Evolutionary conservation across 2,329 filamentous ascomycete genomes (phyloP), one percentile per base, ranked within the genome.

Genomic region (Fusarium marasasianum): DNA sequence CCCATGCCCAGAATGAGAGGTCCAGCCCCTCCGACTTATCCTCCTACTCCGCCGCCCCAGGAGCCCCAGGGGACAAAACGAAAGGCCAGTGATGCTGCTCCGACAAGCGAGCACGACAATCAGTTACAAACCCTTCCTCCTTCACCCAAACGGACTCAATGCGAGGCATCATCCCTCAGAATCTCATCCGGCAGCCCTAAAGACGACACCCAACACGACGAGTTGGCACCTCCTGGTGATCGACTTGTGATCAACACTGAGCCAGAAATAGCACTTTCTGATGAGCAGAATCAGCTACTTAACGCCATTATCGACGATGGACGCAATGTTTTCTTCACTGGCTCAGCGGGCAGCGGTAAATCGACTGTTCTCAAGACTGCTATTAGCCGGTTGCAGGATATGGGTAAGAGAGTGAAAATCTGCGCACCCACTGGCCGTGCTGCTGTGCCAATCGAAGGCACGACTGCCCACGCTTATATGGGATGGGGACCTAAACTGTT

Each of bases 391-490:
- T 26, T 26, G 24, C 4, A 26, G 24, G 24, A 26, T 5, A 26
- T 26, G 24, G 24, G 24, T 5, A 26, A 26, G 24, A 26, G 24
- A 26, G 24, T 26, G 4, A 26, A 26, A 26, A 26, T 44, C 38
- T 74, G 91, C 4, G 89, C 90, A 0, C 90, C 91, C 0, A 92
- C 90, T 0, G 90, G 90, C 7, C 85, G 86, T 8, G 88, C 90
- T 0, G 90, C 90, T 0, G 80, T 91, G 2, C 24, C 24, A 26
- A 26, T 26, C 24, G 24, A 26, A 26, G 24, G 24, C 24, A 26
- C 24, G 24, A 26, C 24, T 26, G 24, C 24, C 24, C 24, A 26
- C 24, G 5, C 24, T 26, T 26, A 26, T 26, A 26, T 26, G 24
- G 24, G 24, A 26, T 26, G 24, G 24, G 24, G 4, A 26, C 5